Conservation (phyloP, 306 rosid genomes). For the Quercus bicolor region DNA sequence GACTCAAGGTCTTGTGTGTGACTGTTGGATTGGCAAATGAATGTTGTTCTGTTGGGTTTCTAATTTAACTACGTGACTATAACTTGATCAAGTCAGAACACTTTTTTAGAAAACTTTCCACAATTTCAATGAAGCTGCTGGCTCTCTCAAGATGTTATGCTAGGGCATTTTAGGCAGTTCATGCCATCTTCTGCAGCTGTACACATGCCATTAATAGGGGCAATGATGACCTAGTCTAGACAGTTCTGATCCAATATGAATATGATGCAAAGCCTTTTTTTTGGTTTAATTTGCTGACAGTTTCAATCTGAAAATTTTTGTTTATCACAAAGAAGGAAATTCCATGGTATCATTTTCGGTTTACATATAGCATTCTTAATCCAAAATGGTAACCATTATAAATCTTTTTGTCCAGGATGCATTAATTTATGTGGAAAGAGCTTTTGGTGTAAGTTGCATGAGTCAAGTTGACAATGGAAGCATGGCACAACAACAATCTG, state of each 20-base stretch:
- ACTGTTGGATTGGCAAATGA: background rate
- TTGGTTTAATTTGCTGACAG: background rate
- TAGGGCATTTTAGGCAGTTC: background rate
- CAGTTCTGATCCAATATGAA: background rate
- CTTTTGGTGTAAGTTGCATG: conserved; percentile 64
- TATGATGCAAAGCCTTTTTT: background rate
- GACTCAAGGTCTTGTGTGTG: background rate
- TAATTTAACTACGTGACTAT: background rate
- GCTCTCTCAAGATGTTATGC: background rate
- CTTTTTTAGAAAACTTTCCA: background rate
- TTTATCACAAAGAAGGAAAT: background rate
- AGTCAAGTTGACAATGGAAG: conserved; percentile 70
- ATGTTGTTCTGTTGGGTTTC: background rate
- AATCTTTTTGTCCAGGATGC: conserved; percentile 65
- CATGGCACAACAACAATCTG: conserved; percentile 52
- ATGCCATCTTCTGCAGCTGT: background rate
- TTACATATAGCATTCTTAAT: conserved; percentile 22
- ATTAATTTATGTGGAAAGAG: conserved; percentile 72
- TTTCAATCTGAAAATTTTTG: background rate
- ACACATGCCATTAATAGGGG: background rate
- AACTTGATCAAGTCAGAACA: background rate
- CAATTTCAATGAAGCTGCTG: background rate
- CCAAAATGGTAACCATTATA: background rate
- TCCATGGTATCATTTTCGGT: background rate
- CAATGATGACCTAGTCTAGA: background rate